Conservation (phyloP, 1,284 basidiomycete genomes). For the Mycena citricolor region DNA sequence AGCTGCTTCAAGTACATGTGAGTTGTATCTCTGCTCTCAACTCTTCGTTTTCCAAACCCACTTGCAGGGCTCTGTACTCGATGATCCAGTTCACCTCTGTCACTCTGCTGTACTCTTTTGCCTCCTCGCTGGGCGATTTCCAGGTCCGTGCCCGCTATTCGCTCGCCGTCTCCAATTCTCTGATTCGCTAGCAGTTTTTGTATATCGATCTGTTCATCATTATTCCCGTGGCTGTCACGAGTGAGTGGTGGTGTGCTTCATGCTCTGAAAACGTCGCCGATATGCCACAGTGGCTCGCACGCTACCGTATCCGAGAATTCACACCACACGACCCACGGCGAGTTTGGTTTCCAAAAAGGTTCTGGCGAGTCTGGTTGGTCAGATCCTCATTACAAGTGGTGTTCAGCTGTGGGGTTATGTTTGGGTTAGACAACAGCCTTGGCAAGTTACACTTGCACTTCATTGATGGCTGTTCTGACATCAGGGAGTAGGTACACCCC, state of each 20-base stretch:
- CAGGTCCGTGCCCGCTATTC: constrained; percentile 55
- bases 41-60: constrained; percentile 13
- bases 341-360: constrained; percentile 97
- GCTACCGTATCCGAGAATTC: constrained; percentile 82
- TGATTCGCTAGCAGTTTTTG: constrained; percentile 64
- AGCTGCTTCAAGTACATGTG: constrained; percentile 99
- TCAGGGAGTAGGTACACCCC: constrained; percentile 60
- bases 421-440: constrained; percentile 84
- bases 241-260: constrained; percentile 46
- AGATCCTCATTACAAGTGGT: constrained; percentile 84
- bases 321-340: constrained; percentile 92
- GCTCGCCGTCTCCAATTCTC: constrained; percentile 8
- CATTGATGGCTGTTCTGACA: constrained; percentile 2
- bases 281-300: constrained; percentile 83
- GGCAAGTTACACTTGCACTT: constrained; percentile 45
- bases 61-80: constrained; percentile 81
- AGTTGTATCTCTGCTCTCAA: constrained; percentile 34
- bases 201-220: constrained; percentile 99
- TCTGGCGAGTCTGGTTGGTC: constrained; percentile 89
- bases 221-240: constrained; percentile 93
- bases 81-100: constrained; percentile 89
- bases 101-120: constrained; percentile 93
- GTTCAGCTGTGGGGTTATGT: constrained; percentile 88
- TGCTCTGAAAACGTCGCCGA: background rate
- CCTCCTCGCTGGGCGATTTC: constrained; percentile 94